A percentile compares a stretch with the other conserved stretches of the same genome.
These are phyloP conservation scores for Tolypocladium nubicola DNA, from an alignment of 2,329 filamentous ascomycete species.

Conservation along the genomic window DNA sequence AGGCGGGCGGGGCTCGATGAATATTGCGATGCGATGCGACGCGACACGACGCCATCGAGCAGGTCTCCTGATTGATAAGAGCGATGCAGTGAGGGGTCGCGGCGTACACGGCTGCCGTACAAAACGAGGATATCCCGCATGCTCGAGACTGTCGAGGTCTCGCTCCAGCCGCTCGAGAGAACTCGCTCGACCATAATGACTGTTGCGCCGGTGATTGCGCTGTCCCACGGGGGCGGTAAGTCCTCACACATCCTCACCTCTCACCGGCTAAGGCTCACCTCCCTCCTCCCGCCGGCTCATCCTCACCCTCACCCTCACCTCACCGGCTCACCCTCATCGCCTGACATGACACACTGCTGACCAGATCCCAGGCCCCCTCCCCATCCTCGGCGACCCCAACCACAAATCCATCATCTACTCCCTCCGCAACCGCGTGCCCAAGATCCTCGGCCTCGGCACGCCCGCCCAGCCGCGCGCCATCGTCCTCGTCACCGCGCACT, in stretches of 20 bases:
- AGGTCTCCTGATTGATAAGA: neutral
- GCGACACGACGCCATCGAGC: neutral
- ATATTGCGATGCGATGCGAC: neutral
- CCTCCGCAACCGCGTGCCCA: slow-evolving; percentile 40
- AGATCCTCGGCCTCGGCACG: slow-evolving; percentile 43
- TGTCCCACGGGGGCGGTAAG: slow-evolving; percentile 39
- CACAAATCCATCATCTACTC: slow-evolving; percentile 41
- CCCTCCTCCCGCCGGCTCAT: neutral
- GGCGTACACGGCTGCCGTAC: neutral
- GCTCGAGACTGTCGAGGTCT: neutral
- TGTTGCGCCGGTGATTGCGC: slow-evolving; percentile 32
- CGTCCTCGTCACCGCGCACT: slow-evolving; percentile 48
- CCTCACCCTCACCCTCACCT: neutral
- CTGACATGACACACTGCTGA: neutral
- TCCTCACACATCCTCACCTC: neutral
- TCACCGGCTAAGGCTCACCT: too few relatives aligned
- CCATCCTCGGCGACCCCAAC: slow-evolving; percentile 42
- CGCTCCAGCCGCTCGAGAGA: neutral
- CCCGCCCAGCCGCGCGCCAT: slow-evolving; percentile 39
- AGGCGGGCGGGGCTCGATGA: neutral
- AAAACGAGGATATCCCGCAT: neutral
- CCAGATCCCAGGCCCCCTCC: slow-evolving; percentile 37
- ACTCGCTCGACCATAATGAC: slow-evolving; percentile 19
- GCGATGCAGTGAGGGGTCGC: neutral
- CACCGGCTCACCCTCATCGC: neutral